Percentiles rank a stretch among this genome's conserved stretches.
Conservation (phyloP, 139 green algal species). For the Deuterostichococcus epilithicus region DNA sequence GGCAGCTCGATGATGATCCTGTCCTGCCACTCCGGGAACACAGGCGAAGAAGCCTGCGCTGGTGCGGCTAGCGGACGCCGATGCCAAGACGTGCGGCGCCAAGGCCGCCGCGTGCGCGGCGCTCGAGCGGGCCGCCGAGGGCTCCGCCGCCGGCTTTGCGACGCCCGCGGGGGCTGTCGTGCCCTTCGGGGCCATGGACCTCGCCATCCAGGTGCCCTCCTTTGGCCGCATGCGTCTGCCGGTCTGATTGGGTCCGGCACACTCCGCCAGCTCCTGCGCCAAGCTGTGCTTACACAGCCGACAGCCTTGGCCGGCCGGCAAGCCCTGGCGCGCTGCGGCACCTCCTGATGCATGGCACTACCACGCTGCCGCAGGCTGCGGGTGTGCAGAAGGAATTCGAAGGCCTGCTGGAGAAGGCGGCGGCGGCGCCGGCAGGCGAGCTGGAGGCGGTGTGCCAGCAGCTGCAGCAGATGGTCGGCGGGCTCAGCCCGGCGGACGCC, state of each 20-base stretch:
- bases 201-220: conserved; percentile 48
- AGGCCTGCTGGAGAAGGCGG: conserved; percentile 38
- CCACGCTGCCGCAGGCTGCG: conserved; percentile 12
- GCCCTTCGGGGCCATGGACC: conserved; percentile 91
- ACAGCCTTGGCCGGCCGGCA: background rate
- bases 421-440: conserved; percentile 10
- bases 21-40: too few species aligned
- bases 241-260: too few species aligned
- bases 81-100: conserved; percentile 51
- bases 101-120: conserved; percentile 81
- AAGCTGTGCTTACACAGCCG: background rate
- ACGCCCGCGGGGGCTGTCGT: conserved; percentile 63
- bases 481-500: conserved; percentile 11
- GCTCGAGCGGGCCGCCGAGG: conserved; percentile 41
- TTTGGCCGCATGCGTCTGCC: background rate
- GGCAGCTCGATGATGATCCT: too few species aligned
- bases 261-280: background rate
- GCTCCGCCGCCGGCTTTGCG: conserved; percentile 33
- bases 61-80: conserved; percentile 55
- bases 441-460: conserved; percentile 45
- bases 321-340: too few species aligned
- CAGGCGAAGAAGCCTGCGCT: conserved; percentile 27
- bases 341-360: too few species aligned
- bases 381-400: conserved; percentile 27
- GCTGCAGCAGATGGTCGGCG: conserved; percentile 43